phyloP scores from a whole-genome alignment of 805 yeast genomes.

The Starmerella sp. region DNA sequence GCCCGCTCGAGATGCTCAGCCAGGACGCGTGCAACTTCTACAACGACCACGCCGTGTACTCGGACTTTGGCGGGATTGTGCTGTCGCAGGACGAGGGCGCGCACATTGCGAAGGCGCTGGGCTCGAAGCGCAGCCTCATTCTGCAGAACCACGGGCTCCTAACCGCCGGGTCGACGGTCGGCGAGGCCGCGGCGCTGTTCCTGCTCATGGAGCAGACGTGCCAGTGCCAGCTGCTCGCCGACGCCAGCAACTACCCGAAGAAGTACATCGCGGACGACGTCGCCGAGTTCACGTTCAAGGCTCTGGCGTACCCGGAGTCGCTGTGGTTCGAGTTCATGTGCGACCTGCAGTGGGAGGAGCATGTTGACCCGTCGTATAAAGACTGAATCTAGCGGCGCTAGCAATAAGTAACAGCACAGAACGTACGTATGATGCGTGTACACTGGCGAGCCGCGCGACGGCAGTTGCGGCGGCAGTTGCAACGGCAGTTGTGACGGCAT shows the following conservation, averaged over 20 bases:
- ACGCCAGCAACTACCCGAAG: conserved; percentile 39
- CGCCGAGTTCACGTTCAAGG: conserved; percentile 55
- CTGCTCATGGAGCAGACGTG: conserved; percentile 53
- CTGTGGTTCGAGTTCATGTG: conserved; percentile 50
- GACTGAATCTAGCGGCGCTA: conserved; percentile 24
- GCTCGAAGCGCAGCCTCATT: conserved; percentile 43
- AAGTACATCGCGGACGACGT: conserved; percentile 45
- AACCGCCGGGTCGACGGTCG: conserved; percentile 59
- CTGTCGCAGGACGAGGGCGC: conserved; percentile 52
- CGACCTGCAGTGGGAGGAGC: conserved; percentile 16
- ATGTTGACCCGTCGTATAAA: conserved; percentile 12
- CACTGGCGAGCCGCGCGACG: neutral
- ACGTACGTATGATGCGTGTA: neutral
- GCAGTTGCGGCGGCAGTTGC: too few species aligned
- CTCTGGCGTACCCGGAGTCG: conserved; percentile 54
- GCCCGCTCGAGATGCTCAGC: conserved; percentile 62
- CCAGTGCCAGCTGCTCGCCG: conserved; percentile 52
- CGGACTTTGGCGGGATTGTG: conserved; percentile 70
- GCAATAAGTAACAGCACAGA: neutral
- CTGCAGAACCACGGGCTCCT: conserved; percentile 63
- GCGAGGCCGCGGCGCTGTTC: conserved; percentile 60
- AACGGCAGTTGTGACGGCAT: too few species aligned
- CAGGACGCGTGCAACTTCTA: conserved; percentile 66
- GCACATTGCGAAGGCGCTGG: conserved; percentile 49
- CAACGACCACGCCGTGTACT: conserved; percentile 53